These are phyloP conservation scores for Sophora flavescens DNA, from an alignment of 306 rosid genomes.

Conservation along the genomic window DNA sequence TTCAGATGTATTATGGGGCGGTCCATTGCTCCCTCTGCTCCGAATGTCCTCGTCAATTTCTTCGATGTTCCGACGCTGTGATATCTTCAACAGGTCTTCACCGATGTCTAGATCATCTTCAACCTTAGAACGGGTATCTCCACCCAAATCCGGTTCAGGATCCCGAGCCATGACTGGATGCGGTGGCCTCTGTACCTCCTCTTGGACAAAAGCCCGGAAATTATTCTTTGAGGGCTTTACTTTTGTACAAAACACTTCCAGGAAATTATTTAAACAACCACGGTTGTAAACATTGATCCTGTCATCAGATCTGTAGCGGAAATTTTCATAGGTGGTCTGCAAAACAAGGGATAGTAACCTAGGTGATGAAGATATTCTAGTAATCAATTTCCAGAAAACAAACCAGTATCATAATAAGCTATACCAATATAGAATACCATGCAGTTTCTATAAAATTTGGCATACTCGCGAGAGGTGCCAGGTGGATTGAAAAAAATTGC, in stretches of 20 bases:
- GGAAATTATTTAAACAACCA: slow-evolving; percentile 79
- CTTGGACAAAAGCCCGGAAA: slow-evolving; percentile 79
- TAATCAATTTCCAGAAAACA: slow-evolving; percentile 31
- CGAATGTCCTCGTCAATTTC: slow-evolving; percentile 80
- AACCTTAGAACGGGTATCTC: slow-evolving; percentile 84
- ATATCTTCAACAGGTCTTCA: slow-evolving; percentile 89
- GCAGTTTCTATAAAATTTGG: slow-evolving; percentile 13
- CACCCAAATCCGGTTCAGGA: slow-evolving; percentile 59
- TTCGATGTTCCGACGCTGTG: slow-evolving; percentile 87
- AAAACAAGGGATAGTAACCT: slow-evolving; percentile 36
- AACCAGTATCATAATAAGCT: slow-evolving; percentile 8
- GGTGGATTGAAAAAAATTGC: neutral
- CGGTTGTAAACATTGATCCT: slow-evolving; percentile 72
- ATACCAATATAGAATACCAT: neutral
- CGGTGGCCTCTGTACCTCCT: slow-evolving; percentile 70
- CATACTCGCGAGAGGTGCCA: slow-evolving; percentile 2
- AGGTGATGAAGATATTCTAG: slow-evolving; percentile 35
- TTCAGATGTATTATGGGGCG: slow-evolving; percentile 65
- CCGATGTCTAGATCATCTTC: slow-evolving; percentile 94
- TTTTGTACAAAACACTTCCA: slow-evolving; percentile 83
- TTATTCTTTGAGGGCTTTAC: slow-evolving; percentile 82
- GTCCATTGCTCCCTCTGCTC: slow-evolving; percentile 85
- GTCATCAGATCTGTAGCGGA: slow-evolving; percentile 80
- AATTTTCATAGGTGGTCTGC: slow-evolving; percentile 96
- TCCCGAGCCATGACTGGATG: slow-evolving; percentile 54